phyloP scores from a whole-genome alignment of 768 basidiomycete genomes.

The Baorangia bicolor region DNA sequence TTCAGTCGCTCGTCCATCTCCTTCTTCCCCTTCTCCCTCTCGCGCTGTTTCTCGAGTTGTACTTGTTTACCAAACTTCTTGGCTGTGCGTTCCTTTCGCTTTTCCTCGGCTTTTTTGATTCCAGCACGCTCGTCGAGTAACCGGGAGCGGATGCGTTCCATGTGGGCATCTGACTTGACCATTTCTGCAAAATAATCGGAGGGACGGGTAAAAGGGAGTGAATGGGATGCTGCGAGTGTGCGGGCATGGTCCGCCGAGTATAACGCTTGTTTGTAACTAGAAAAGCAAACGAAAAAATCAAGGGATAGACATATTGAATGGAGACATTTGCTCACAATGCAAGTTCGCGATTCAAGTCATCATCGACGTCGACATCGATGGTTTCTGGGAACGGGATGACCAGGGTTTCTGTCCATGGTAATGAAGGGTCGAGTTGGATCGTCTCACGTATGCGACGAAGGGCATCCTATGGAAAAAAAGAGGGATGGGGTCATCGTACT shows the following conservation, averaged over 20 bases:
- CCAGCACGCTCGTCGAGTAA: slow-evolving; percentile 84
- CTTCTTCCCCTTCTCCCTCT: slow-evolving; percentile 86
- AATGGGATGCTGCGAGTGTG: slow-evolving; percentile 71
- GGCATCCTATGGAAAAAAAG: slow-evolving; percentile 51
- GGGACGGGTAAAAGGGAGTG: slow-evolving; percentile 87
- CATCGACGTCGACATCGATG: slow-evolving; percentile 74
- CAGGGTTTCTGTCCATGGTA: slow-evolving; percentile 86
- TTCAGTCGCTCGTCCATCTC: slow-evolving; percentile 86
- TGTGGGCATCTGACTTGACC: slow-evolving; percentile 96
- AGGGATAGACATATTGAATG: not conserved
- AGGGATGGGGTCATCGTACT: not conserved
- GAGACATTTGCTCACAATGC: slow-evolving; percentile 67
- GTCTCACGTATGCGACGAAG: slow-evolving; percentile 78
- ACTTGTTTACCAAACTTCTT: slow-evolving; percentile 99
- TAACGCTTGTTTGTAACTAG: slow-evolving; percentile 93
- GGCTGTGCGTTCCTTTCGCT: slow-evolving; percentile 86
- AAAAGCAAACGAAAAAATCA: not conserved
- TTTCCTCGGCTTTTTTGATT: slow-evolving; percentile 91
- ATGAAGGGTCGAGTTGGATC: slow-evolving; percentile 68
- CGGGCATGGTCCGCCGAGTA: slow-evolving; percentile 77
- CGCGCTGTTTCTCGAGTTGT: slow-evolving; percentile 90
- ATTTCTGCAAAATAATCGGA: slow-evolving; percentile 97
- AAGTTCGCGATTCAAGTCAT: slow-evolving; percentile 92
- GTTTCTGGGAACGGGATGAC: slow-evolving; percentile 67
- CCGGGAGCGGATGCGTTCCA: slow-evolving; percentile 93